These are phyloP conservation scores for Hansenula lynferdii DNA, from an alignment of 1,139 yeast genomes.

Conservation along the genomic window DNA sequence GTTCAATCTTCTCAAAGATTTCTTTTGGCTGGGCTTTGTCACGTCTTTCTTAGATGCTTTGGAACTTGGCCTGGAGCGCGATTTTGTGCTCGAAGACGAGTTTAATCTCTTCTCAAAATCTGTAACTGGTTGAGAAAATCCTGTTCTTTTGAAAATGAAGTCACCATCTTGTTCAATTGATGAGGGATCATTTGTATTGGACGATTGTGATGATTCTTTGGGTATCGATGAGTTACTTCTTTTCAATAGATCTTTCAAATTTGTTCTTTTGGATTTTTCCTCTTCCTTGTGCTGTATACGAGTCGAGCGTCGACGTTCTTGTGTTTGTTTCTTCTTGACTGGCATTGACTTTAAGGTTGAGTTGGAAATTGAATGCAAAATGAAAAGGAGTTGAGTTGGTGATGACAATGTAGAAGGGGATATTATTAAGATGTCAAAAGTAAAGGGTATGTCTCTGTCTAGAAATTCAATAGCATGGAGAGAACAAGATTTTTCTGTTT, in stretches of 20 bases:
- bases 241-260: slow-evolving; percentile 15
- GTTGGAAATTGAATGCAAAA: too few species aligned
- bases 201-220: neutral
- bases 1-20: slow-evolving; percentile 14
- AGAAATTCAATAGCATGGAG: too few species aligned
- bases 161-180: slow-evolving; percentile 16
- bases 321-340: neutral
- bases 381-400: too few species aligned
- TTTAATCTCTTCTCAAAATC: slow-evolving; percentile 2
- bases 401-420: too few species aligned
- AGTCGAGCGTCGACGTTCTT: slow-evolving; percentile 4
- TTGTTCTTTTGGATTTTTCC: slow-evolving; percentile 15
- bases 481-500: too few species aligned
- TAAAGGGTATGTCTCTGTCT: too few species aligned
- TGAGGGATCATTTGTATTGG: neutral
- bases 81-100: neutral
- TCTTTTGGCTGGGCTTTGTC: slow-evolving; percentile 3
- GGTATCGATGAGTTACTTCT: slow-evolving; percentile 4
- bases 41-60: neutral
- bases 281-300: slow-evolving; percentile 5
- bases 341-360: too few species aligned
- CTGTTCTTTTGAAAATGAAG: slow-evolving; percentile 17
- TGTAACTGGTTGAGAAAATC: slow-evolving; percentile 6
- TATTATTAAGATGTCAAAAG: too few species aligned
- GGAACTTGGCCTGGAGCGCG: neutral